Evolutionary conservation across 768 basidiomycete species (phyloP).

Genomic region (Leccinum variicolor): DNA sequence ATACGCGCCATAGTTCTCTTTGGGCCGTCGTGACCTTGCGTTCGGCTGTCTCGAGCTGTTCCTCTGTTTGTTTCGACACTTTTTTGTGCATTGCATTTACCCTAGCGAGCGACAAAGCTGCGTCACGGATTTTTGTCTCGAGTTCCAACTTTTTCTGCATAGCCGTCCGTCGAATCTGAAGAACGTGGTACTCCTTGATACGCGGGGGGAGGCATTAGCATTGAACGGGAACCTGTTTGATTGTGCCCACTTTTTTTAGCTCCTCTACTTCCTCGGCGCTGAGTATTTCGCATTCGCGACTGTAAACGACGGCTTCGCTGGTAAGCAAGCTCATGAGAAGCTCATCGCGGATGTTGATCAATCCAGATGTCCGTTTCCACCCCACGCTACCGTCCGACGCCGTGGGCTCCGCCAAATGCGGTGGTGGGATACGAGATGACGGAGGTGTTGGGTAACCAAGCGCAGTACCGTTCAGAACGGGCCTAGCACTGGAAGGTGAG

Average conservation of each 20-base stretch:
- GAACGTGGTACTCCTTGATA: conserved; percentile 67
- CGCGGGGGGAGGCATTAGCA: neutral
- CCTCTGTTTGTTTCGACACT: conserved; percentile 60
- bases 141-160: conserved; percentile 71
- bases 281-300: conserved; percentile 75
- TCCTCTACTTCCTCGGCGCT: conserved; percentile 69
- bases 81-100: conserved; percentile 57
- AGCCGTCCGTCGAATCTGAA: conserved; percentile 62
- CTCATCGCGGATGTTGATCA: conserved; percentile 69
- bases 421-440: conserved; percentile 33
- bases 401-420: conserved; percentile 32
- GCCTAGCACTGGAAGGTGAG: conserved; percentile 18
- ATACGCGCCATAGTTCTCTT: conserved; percentile 66
- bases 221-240: conserved; percentile 18
- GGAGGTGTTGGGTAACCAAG: conserved; percentile 38
- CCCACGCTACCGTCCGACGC: conserved; percentile 35
- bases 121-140: conserved; percentile 87
- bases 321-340: conserved; percentile 86
- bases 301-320: conserved; percentile 93
- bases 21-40: conserved; percentile 67
- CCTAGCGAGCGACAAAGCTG: conserved; percentile 69
- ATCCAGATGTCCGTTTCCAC: conserved; percentile 42
- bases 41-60: conserved; percentile 72
- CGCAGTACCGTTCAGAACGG: conserved; percentile 9
- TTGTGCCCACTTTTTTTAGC: conserved; percentile 55